These are phyloP conservation scores for Pyricularia sp. DNA, from an alignment of 2,329 filamentous ascomycete genomes.

Conservation along the genomic window DNA sequence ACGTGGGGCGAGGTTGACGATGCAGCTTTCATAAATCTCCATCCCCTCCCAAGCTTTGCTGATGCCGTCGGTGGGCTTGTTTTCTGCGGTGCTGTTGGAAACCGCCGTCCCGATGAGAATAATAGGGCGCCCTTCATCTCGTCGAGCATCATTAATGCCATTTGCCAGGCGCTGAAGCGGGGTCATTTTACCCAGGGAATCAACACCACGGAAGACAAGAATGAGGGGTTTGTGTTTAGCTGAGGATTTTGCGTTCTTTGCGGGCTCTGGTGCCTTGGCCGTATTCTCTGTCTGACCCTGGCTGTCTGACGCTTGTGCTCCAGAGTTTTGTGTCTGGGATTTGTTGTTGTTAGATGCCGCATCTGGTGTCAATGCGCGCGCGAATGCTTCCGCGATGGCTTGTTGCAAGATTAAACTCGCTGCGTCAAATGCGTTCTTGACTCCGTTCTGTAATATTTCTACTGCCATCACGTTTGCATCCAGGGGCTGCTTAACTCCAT, in stretches of 20 bases:
- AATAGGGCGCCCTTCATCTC: neutral
- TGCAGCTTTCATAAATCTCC: neutral
- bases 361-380: neutral
- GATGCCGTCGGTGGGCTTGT: neutral
- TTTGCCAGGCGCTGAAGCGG: neutral
- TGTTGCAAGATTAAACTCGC: neutral
- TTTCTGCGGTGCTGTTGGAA: neutral
- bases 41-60: neutral
- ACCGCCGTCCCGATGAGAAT: neutral
- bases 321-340: neutral
- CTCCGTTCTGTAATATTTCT: neutral
- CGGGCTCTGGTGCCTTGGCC: neutral
- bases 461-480: neutral
- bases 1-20: neutral
- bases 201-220: neutral
- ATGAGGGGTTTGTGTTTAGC: neutral
- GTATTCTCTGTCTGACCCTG: neutral
- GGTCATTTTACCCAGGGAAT: neutral
- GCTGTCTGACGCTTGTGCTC: neutral
- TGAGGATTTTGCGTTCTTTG: neutral
- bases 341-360: neutral
- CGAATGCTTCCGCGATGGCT: neutral
- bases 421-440: neutral
- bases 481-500: neutral
- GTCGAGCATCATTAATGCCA: neutral